Percentiles rank a stretch among this genome's conserved stretches.
Evolutionary conservation across 2,329 filamentous ascomycete species (phyloP).

Genomic region (Colletotrichum sp.): DNA sequence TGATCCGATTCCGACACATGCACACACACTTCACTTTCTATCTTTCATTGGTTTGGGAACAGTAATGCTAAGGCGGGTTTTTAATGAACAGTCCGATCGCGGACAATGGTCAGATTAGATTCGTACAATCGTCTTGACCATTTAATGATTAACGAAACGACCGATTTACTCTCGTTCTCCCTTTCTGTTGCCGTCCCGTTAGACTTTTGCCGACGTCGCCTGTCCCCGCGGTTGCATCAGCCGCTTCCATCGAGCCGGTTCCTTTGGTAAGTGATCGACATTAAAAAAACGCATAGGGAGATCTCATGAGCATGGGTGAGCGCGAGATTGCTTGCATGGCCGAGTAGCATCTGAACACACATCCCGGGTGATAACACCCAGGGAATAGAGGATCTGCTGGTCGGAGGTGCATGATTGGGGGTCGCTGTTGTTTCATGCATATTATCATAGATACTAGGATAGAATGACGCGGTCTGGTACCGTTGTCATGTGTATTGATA

Average conservation of each 20-base stretch:
- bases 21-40: not conserved
- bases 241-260: not conserved
- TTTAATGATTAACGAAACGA: slow-evolving; percentile 6
- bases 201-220: not conserved
- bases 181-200: not conserved
- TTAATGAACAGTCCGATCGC: slow-evolving; percentile 7
- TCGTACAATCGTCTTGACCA: not conserved
- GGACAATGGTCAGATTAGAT: slow-evolving; percentile 14
- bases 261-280: not conserved
- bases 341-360: not conserved
- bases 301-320: not conserved
- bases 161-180: not conserved
- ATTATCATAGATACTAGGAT: not conserved
- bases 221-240: not conserved
- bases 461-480: not conserved
- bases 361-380: not conserved
- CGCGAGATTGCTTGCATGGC: not conserved
- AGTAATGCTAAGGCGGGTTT: slow-evolving; percentile 12
- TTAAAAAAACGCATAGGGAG: not conserved
- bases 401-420: not conserved
- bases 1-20: not conserved
- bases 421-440: not conserved
- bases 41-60: not conserved
- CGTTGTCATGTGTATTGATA: not conserved
- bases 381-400: not conserved